Evolutionary conservation across 2,329 filamentous ascomycete genomes (phyloP).

Genomic region (Fusarium begoniae): DNA sequence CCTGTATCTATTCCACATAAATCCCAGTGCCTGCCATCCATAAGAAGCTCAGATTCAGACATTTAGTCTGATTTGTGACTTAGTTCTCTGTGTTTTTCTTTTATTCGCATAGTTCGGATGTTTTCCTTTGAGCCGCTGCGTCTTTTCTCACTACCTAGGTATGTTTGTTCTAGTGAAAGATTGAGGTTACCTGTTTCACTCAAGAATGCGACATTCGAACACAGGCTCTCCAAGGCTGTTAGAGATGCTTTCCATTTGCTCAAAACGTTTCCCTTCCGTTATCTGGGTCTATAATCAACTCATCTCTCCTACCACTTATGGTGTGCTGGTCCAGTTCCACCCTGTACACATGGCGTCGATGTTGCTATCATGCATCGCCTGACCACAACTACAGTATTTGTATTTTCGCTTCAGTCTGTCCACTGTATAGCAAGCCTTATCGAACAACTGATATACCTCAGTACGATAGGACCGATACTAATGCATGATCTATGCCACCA

Average conservation of each 20-base stretch:
- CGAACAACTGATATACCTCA: too few species aligned
- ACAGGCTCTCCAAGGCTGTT: neutral
- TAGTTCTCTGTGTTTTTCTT: neutral
- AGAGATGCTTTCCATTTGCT: neutral
- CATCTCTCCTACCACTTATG: neutral
- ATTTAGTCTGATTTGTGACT: neutral
- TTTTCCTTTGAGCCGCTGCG: rapidly evolving
- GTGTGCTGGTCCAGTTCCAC: neutral
- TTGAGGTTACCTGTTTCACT: too few species aligned
- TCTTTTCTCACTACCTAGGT: neutral
- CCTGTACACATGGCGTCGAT: neutral
- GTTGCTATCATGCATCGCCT: neutral
- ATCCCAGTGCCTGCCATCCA: neutral
- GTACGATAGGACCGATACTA: too few species aligned
- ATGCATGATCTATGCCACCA: too few species aligned
- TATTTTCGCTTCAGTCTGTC: neutral
- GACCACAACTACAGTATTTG: neutral
- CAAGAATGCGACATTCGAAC: neutral
- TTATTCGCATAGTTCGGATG: neutral
- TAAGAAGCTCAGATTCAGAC: neutral
- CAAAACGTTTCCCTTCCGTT: neutral
- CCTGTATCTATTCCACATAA: neutral
- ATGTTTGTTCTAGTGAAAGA: neutral
- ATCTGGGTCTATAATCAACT: too few species aligned
- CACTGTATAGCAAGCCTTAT: neutral